A percentile compares a stretch with the other conserved stretches of the same genome.
phyloP scores from a whole-genome alignment of 2,329 filamentous ascomycete genomes.

The Claviceps africana region DNA sequence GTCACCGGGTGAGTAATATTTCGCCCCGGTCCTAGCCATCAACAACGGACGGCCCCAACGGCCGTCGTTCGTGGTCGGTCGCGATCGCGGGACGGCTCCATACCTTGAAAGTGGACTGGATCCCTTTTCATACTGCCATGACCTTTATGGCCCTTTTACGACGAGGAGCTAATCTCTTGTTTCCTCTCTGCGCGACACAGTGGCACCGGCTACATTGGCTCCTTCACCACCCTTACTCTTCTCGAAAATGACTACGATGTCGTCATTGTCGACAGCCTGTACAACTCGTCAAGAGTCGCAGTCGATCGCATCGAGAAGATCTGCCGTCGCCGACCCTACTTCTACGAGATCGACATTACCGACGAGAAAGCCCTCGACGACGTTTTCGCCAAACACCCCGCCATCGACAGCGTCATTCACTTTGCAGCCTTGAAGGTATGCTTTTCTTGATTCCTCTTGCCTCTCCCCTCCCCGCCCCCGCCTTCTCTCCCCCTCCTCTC shows the following conservation, averaged over 20 bases:
- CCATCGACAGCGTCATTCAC: slow-evolving; percentile 96
- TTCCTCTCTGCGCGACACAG: slow-evolving; percentile 20
- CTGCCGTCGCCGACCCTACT: slow-evolving; percentile 71
- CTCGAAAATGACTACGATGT: slow-evolving; percentile 93
- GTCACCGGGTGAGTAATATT: slow-evolving; percentile 64
- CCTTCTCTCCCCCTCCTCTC: not conserved
- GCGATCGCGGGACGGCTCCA: not conserved
- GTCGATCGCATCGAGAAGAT: slow-evolving; percentile 93
- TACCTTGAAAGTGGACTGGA: not conserved
- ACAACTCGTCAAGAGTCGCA: slow-evolving; percentile 88
- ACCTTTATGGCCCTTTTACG: too few species aligned
- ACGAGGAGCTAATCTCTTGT: slow-evolving; percentile 9
- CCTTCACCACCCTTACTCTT: slow-evolving; percentile 84
- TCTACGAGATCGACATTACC: slow-evolving; percentile 79
- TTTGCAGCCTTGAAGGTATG: slow-evolving; percentile 88
- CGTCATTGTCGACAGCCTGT: slow-evolving; percentile 88
- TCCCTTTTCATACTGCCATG: too few species aligned
- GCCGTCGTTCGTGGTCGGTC: not conserved
- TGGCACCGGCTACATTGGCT: slow-evolving; percentile 98
- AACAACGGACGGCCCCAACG: not conserved
- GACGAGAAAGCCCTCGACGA: slow-evolving; percentile 70
- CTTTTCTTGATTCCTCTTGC: not conserved
- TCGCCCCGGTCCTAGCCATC: not conserved
- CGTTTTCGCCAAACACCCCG: slow-evolving; percentile 77
- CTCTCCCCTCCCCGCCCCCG: not conserved